These are phyloP conservation scores for Candida incommunis DNA, from an alignment of 805 yeast species.

Conservation along the genomic window DNA sequence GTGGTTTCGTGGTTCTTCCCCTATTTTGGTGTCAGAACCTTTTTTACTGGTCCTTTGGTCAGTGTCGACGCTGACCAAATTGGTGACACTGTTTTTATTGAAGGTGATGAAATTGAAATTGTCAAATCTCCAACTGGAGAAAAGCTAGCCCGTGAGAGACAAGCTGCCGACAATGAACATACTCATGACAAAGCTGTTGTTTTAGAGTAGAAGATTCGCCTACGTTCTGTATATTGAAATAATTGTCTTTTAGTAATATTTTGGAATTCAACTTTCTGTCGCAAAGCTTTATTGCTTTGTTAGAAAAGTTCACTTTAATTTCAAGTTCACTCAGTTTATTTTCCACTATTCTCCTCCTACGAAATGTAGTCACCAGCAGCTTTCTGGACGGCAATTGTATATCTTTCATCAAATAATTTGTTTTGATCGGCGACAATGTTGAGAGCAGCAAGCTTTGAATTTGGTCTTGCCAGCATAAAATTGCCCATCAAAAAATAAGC, in stretches of 20 bases:
- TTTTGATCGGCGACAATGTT: constrained; percentile 24
- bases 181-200: not conserved
- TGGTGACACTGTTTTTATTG: constrained; percentile 1
- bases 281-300: not conserved
- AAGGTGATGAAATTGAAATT: constrained; percentile 1
- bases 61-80: not conserved
- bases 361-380: constrained; percentile 2
- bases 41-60: constrained; percentile 25
- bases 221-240: too few relatives aligned
- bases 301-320: not conserved
- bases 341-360: not conserved
- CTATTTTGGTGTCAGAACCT: constrained; percentile 55
- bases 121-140: not conserved
- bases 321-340: not conserved
- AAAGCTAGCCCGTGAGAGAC: constrained; percentile 1
- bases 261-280: not conserved
- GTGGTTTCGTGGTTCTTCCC: constrained; percentile 6
- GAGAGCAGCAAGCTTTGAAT: constrained; percentile 27
- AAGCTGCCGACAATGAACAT: not conserved
- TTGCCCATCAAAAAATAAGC: constrained; percentile 32
- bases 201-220: not conserved
- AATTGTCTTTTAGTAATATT: not conserved
- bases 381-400: constrained; percentile 10
- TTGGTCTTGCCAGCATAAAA: constrained; percentile 25
- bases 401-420: constrained; percentile 9